Conservation (phyloP, 73 alveolate species). For the Tetrahymena thermophila region DNA sequence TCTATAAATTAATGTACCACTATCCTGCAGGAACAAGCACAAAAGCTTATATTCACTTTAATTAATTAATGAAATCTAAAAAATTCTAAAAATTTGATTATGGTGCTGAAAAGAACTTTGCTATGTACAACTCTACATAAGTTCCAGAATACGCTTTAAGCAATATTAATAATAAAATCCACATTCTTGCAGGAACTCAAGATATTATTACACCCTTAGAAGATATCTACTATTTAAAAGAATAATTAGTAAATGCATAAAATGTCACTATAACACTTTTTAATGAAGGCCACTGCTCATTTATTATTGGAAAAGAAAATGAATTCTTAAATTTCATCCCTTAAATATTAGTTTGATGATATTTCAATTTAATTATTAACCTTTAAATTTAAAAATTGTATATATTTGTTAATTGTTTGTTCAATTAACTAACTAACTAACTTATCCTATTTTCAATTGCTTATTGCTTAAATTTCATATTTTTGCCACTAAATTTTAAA, state of each 20-base stretch:
- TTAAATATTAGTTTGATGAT: not conserved
- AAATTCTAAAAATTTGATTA: slow-evolving; percentile 45
- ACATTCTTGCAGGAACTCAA: not conserved
- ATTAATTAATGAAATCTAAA: slow-evolving; percentile 32
- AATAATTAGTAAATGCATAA: not conserved
- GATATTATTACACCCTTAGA: not conserved
- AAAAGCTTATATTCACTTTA: slow-evolving; percentile 40
- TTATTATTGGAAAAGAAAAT: not conserved
- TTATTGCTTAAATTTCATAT: no score
- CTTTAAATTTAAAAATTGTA: not conserved
- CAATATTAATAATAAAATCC: not conserved
- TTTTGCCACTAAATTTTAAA: no score
- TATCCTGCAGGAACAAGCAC: slow-evolving; percentile 44
- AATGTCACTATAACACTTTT: not conserved
- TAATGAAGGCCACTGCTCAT: not conserved
- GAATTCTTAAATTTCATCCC: not conserved
- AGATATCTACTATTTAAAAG: not conserved
- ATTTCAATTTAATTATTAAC: not conserved
- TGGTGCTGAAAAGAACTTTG: slow-evolving; percentile 1
- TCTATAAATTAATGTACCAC: slow-evolving; percentile 25
- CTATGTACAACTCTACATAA: not conserved
- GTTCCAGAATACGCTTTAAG: not conserved
- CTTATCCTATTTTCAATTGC: not conserved
- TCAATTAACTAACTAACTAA: not conserved
- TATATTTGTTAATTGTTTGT: not conserved